Evolutionary conservation across 1,284 basidiomycete genomes (phyloP).

Genomic region (Naganishia cerealis): DNA sequence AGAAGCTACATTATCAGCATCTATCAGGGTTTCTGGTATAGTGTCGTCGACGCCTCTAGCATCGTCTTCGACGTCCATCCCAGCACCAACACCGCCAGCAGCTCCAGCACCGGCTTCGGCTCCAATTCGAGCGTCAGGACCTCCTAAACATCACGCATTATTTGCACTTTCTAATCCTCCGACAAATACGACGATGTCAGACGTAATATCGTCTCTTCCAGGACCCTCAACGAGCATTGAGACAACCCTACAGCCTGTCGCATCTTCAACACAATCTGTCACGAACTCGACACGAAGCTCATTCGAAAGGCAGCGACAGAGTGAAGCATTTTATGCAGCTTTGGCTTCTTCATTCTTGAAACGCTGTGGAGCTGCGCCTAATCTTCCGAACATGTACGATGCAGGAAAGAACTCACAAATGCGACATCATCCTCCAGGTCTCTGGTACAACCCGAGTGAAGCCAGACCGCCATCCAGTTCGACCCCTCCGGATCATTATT

Average conservation of each 20-base stretch:
- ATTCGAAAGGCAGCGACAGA: slow-evolving; percentile 13
- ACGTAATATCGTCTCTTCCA: neutral
- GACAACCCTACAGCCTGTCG: neutral
- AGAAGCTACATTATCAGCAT: neutral
- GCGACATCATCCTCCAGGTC: neutral
- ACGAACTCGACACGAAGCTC: neutral
- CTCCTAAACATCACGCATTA: neutral
- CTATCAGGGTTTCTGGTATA: neutral
- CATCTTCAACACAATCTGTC: neutral
- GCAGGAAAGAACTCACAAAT: neutral
- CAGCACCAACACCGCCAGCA: neutral
- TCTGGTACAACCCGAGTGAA: slow-evolving; percentile 5
- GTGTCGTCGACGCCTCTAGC: neutral
- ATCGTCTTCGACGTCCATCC: neutral
- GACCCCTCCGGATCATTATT: slow-evolving; percentile 5
- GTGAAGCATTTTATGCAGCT: slow-evolving; percentile 12
- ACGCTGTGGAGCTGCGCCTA: slow-evolving; percentile 13
- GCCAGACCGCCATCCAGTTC: neutral
- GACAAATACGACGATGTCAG: neutral
- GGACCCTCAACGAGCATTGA: neutral
- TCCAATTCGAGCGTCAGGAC: neutral
- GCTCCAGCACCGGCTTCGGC: neutral
- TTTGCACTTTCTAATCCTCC: neutral
- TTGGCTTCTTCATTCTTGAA: slow-evolving; percentile 18
- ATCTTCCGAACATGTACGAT: neutral